phyloP scores from a whole-genome alignment of 2,329 filamentous ascomycete genomes.

The Cladosporium sp. region DNA sequence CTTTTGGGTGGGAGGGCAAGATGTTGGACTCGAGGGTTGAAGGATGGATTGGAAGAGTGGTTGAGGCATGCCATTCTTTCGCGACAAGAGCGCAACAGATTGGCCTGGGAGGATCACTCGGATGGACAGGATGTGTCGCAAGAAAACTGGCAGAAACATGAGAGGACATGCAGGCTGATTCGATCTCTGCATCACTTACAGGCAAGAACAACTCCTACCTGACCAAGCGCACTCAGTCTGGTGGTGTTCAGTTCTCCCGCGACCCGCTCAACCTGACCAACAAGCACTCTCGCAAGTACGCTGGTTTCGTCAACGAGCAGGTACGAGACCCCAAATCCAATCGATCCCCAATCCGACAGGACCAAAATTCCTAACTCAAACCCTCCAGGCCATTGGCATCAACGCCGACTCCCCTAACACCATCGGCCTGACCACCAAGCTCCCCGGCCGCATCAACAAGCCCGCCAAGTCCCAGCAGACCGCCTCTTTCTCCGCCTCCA shows the following conservation, averaged over 20 bases:
- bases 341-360: slow-evolving; percentile 9
- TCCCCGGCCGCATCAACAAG: slow-evolving; percentile 64
- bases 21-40: not conserved
- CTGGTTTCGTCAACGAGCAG: slow-evolving; percentile 91
- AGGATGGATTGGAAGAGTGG: not conserved
- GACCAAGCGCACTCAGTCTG: slow-evolving; percentile 77
- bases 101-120: no score
- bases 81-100: no score
- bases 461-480: slow-evolving; percentile 63
- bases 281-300: slow-evolving; percentile 88
- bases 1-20: not conserved
- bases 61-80: not conserved
- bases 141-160: not conserved
- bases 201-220: slow-evolving; percentile 86
- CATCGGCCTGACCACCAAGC: slow-evolving; percentile 81
- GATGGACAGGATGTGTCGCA: not conserved
- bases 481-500: slow-evolving; percentile 65
- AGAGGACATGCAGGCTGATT: not conserved
- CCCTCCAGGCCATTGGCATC: slow-evolving; percentile 71
- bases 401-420: slow-evolving; percentile 67
- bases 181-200: slow-evolving; percentile 37
- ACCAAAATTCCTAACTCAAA: slow-evolving; percentile 6
- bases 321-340: slow-evolving; percentile 45
- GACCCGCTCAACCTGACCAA: slow-evolving; percentile 93
- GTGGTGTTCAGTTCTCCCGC: slow-evolving; percentile 84